These are phyloP conservation scores for Solanum appendiculatum DNA, from an alignment of 257 asterid species.

Conservation along the genomic window DNA sequence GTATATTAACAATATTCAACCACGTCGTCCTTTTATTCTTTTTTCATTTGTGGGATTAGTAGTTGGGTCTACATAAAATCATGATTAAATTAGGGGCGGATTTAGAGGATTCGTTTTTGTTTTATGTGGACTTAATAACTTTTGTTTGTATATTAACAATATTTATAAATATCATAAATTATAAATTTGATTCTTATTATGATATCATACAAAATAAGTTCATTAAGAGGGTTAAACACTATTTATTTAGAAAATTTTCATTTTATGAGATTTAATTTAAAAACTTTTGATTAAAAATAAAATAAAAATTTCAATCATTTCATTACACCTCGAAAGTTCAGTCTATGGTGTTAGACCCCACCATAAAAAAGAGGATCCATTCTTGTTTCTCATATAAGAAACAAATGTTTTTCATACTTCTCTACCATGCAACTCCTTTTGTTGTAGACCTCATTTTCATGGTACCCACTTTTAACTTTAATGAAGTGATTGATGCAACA, in stretches of 20 bases:
- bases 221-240: too few relatives aligned
- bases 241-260: too few relatives aligned
- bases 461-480: not conserved
- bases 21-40: not conserved
- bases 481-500: not conserved
- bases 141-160: too few relatives aligned
- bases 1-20: not conserved
- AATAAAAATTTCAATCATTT: not conserved
- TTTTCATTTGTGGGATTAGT: too few relatives aligned
- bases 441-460: not conserved
- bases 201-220: too few relatives aligned
- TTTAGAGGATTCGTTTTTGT: not conserved
- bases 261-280: too few relatives aligned
- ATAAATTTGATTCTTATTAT: too few relatives aligned
- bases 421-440: not conserved
- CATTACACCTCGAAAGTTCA: not conserved
- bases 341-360: not conserved
- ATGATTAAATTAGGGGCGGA: not conserved
- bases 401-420: not conserved
- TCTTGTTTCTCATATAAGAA: not conserved
- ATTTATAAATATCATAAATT: too few relatives aligned
- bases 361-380: not conserved
- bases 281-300: not conserved
- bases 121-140: too few relatives aligned
- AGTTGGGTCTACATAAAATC: too few relatives aligned